Percentiles rank a stretch among this genome's conserved stretches.
Conservation (phyloP, 2,329 filamentous ascomycete species). For the Chrysoporthe deuterocubensis region DNA sequence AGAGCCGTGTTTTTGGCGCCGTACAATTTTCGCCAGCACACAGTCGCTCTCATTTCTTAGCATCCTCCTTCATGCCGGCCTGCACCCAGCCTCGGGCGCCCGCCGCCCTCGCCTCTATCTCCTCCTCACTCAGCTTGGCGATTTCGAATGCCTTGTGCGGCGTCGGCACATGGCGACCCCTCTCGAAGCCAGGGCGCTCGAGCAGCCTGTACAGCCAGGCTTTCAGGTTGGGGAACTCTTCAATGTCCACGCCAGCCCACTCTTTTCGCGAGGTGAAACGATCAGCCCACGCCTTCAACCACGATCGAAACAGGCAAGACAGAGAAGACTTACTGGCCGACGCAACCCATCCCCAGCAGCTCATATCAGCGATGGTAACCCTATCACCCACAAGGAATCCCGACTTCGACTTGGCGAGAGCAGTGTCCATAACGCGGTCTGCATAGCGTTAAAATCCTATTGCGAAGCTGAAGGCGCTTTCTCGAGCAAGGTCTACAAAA, state of each 20-base stretch:
- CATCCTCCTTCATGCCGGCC: conserved; percentile 65
- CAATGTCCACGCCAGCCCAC: conserved; percentile 70
- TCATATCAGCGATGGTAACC: conserved; percentile 77
- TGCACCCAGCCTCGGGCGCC: conserved; percentile 63
- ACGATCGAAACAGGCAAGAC: neutral
- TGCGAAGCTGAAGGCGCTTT: neutral
- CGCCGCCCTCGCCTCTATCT: conserved; percentile 56
- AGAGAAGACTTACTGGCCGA: conserved; percentile 45
- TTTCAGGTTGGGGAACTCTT: conserved; percentile 76
- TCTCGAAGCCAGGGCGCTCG: conserved; percentile 72
- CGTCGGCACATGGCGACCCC: conserved; percentile 70
- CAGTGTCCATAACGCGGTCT: conserved; percentile 69
- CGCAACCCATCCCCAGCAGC: conserved; percentile 79
- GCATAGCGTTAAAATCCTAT: conserved; percentile 50
- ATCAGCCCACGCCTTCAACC: neutral
- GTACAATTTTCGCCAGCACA: neutral
- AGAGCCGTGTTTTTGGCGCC: neutral
- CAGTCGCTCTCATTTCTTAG: conserved; percentile 44
- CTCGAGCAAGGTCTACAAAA: neutral
- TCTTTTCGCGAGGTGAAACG: conserved; percentile 41
- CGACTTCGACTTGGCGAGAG: conserved; percentile 61
- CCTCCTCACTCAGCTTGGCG: conserved; percentile 42
- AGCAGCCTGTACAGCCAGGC: conserved; percentile 77
- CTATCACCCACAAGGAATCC: conserved; percentile 70
- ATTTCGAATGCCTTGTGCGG: conserved; percentile 59